Evolutionary conservation across 805 yeast genomes (phyloP), one percentile per base, ranked within the genome.

Genomic region (Candida ovalis): DNA sequence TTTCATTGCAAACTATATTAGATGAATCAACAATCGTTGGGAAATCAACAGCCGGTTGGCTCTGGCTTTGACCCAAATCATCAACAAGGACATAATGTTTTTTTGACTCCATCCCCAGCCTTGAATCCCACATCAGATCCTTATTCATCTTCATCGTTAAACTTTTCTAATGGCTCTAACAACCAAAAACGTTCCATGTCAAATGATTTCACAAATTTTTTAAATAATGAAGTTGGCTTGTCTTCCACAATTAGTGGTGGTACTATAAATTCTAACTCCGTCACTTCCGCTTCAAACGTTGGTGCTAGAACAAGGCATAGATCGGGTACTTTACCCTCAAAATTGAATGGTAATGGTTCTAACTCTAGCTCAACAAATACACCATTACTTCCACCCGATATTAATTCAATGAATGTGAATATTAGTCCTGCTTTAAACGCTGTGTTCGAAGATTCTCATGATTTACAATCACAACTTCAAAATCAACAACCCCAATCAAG

Each of bases 291-390:
- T 27, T 56, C 66, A 52, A 61, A 64, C 55, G 55, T 73, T 56
- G 73, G 77, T 2, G 62, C 71, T 45, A 69, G 80, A 56, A 72
- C 79, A 15, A 75, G 94, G 52, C 80, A 86, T 40, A 75, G 95
- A 54, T 86, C 94, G 2, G 94, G 94, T 2, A 87, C 95, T 13
- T 68, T 87, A 42, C 92, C 94, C 8, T 81, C 90, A 19, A 69
- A 84, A 42, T 73, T 82, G 46, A 59, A 68, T 39, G 44, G 55
- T 15, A 55, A 67, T 39, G 44, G 55, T 9, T 53, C 55, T 28
- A 49, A 56, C 30, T 42, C 52, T 36, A 54, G 54, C 46, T 40
- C 52, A 22, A 36, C 54, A 3, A 53, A 54, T 40, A 56, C 59
- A 13, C 60, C 58, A 13, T 47, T 56, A 41, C 42, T 55, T 19